A percentile compares a stretch with the other conserved stretches of the same genome.
These are phyloP conservation scores for Pneumocystis sp. DNA, from an alignment of 1,139 yeast genomes.

Conservation along the genomic window DNA sequence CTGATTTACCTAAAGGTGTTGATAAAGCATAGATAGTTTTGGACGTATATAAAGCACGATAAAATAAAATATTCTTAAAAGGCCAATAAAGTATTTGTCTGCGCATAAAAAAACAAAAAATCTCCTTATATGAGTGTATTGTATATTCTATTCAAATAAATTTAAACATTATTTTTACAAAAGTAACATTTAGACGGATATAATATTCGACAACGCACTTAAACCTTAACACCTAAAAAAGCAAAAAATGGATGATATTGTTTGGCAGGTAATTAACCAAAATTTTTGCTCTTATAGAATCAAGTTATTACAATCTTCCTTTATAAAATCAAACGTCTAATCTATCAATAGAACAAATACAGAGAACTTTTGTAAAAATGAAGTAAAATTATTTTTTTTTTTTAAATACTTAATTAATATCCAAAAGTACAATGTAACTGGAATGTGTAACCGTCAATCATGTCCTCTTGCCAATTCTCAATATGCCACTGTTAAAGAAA, in stretches of 20 bases:
- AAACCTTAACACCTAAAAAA: not conserved
- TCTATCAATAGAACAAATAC: conserved; percentile 1
- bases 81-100: not conserved
- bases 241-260: conserved; percentile 34
- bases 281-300: conserved; percentile 81
- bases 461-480: conserved; percentile 94
- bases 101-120: not conserved
- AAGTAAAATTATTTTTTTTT: conserved; percentile 38
- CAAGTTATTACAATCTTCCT: conserved; percentile 23
- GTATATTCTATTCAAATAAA: not conserved
- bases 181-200: not conserved
- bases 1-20: conserved; percentile 67
- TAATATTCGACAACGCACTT: not conserved
- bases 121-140: not conserved
- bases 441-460: conserved; percentile 80
- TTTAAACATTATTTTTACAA: not conserved
- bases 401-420: conserved; percentile 62
- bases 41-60: not conserved
- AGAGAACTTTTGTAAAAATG: conserved; percentile 19
- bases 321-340: not conserved
- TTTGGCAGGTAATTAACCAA: conserved; percentile 84
- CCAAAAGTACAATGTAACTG: conserved; percentile 72
- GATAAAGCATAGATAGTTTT: conserved; percentile 76
- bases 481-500: conserved; percentile 83
- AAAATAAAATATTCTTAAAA: not conserved